phyloP scores from a whole-genome alignment of 2,329 filamentous ascomycete genomes.

The Trematosphaeria pertusa region DNA sequence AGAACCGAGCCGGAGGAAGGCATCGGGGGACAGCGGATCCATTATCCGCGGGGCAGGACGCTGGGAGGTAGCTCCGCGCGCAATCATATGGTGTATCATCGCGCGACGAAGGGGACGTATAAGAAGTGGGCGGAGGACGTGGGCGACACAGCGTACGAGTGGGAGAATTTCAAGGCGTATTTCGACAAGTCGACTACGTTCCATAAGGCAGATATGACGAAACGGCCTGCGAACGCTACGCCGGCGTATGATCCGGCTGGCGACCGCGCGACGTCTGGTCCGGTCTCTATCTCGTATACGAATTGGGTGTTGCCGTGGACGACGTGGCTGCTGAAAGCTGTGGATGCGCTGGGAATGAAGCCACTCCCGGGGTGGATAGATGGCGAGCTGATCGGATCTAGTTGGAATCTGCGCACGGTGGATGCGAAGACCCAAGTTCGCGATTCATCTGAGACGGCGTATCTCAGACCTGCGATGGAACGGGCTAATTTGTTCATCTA shows the following conservation, averaged over 20 bases:
- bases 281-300: slow-evolving; percentile 26
- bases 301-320: slow-evolving; percentile 23
- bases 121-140: slow-evolving; percentile 34
- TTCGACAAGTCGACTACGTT: slow-evolving; percentile 37
- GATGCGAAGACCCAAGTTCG: slow-evolving; percentile 17
- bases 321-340: slow-evolving; percentile 21
- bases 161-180: slow-evolving; percentile 28
- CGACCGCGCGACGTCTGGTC: slow-evolving; percentile 15
- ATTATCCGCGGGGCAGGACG: slow-evolving; percentile 29
- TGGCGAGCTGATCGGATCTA: slow-evolving; percentile 24
- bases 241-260: slow-evolving; percentile 23
- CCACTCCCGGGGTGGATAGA: slow-evolving; percentile 18
- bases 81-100: slow-evolving; percentile 28
- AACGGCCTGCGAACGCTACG: slow-evolving; percentile 31
- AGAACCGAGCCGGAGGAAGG: slow-evolving; percentile 27
- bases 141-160: slow-evolving; percentile 30
- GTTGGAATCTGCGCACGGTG: slow-evolving; percentile 16
- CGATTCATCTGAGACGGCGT: slow-evolving; percentile 25
- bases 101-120: slow-evolving; percentile 17
- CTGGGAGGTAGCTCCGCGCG: slow-evolving; percentile 21
- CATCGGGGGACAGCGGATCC: slow-evolving; percentile 12
- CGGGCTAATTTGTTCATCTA: slow-evolving; percentile 45
- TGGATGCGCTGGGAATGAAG: slow-evolving; percentile 23
- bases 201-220: slow-evolving; percentile 24
- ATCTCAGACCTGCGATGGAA: slow-evolving; percentile 18